phyloP scores from a whole-genome alignment of 495 filamentous ascomycete genomes.

The Letharia lupina region DNA sequence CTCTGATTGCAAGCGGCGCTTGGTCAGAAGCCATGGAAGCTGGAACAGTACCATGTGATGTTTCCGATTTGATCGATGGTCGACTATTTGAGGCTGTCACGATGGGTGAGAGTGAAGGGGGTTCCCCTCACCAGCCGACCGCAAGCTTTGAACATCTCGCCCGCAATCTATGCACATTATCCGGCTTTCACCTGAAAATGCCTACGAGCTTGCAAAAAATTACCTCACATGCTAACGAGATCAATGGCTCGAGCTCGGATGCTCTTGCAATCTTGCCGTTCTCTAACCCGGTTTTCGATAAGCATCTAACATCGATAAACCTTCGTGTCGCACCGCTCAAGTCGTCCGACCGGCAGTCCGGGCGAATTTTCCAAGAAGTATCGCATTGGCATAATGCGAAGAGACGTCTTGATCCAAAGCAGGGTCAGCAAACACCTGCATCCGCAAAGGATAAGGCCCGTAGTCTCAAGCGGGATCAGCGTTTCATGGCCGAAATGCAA shows the following conservation, averaged over 20 bases:
- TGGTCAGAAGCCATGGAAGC: conserved; percentile 23
- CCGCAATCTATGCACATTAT: conserved; percentile 3
- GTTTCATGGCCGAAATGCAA: conserved; percentile 53
- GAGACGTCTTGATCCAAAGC: conserved; percentile 40
- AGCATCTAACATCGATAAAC: conserved; percentile 46
- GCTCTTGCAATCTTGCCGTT: conserved; percentile 49
- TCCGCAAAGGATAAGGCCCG: conserved; percentile 26
- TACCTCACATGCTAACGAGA: not conserved
- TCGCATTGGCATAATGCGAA: conserved; percentile 59
- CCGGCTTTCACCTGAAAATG: conserved; percentile 3
- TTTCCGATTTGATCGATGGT: conserved; percentile 59
- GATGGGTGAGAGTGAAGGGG: not conserved
- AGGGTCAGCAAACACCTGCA: conserved; percentile 15
- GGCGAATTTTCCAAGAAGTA: conserved; percentile 46
- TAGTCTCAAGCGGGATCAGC: conserved; percentile 40
- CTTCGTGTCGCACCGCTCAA: conserved; percentile 33
- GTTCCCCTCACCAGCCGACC: not conserved
- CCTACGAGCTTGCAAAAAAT: not conserved
- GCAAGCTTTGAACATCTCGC: conserved; percentile 5
- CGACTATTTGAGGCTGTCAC: conserved; percentile 40
- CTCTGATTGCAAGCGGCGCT: conserved; percentile 4
- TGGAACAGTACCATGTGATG: conserved; percentile 34
- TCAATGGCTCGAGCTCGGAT: conserved; percentile 21
- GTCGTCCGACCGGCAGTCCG: conserved; percentile 18
- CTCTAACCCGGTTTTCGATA: conserved; percentile 49